Conservation (phyloP, 306 rosid genomes). For the Macrotyloma uniflorum region DNA sequence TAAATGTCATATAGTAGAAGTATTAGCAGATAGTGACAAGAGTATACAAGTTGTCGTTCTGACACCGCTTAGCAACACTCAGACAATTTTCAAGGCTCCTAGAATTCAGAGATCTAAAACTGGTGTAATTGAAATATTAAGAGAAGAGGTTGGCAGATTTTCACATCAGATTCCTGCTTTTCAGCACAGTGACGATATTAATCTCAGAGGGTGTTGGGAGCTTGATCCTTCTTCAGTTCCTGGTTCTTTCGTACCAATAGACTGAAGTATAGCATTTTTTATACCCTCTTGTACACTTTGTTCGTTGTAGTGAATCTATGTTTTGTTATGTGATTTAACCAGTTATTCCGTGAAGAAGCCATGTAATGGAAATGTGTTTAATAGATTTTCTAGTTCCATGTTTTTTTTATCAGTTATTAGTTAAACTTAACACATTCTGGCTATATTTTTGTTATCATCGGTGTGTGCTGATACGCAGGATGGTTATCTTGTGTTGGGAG, state of each 20-base stretch:
- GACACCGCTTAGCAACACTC: slow-evolving; percentile 28
- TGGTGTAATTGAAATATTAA: slow-evolving; percentile 44
- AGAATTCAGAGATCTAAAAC: slow-evolving; percentile 59
- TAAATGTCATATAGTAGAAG: slow-evolving; percentile 64
- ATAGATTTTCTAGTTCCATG: background rate
- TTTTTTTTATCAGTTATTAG: background rate
- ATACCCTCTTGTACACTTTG: background rate
- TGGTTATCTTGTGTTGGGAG: background rate
- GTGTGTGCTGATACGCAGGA: background rate
- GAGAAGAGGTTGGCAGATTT: slow-evolving; percentile 51
- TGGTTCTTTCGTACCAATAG: slow-evolving; percentile 31
- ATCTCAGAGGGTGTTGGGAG: slow-evolving; percentile 70
- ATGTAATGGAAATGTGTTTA: slow-evolving; percentile 10
- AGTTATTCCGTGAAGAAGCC: slow-evolving; percentile 15
- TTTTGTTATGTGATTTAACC: slow-evolving; percentile 26
- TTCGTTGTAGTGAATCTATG: slow-evolving; percentile 2
- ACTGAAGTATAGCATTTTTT: slow-evolving; percentile 29
- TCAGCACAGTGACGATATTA: slow-evolving; percentile 38
- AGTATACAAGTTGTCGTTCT: slow-evolving; percentile 48
- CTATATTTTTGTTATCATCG: background rate
- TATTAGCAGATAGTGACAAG: slow-evolving; percentile 48
- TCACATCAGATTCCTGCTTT: slow-evolving; percentile 68
- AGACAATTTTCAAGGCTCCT: slow-evolving; percentile 56
- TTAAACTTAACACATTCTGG: background rate
- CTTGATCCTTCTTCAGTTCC: slow-evolving; percentile 61